Evolutionary conservation across 768 basidiomycete species (phyloP).

Genomic region (Lactarius vividus): DNA sequence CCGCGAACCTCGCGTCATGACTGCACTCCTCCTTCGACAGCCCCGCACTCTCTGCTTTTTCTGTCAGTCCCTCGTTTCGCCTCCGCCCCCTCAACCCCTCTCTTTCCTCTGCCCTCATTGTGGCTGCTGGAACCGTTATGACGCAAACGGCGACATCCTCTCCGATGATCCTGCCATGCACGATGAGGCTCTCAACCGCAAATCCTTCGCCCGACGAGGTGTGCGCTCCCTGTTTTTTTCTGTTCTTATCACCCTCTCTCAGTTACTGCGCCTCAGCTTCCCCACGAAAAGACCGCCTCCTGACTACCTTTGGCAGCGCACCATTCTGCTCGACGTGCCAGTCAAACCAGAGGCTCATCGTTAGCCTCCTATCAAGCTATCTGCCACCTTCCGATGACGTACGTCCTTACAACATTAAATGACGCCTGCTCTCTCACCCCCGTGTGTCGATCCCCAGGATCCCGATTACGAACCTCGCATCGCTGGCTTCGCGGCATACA

Average conservation of each 20-base stretch:
- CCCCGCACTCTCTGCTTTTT: slow-evolving; percentile 59
- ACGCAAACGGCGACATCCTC: slow-evolving; percentile 68
- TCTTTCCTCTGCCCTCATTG: slow-evolving; percentile 69
- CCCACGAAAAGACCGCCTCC: slow-evolving; percentile 66
- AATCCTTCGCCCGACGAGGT: slow-evolving; percentile 75
- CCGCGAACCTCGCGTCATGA: slow-evolving; percentile 27
- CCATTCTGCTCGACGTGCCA: slow-evolving; percentile 87
- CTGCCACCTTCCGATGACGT: slow-evolving; percentile 71
- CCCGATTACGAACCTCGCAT: slow-evolving; percentile 67
- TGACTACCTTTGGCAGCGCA: slow-evolving; percentile 53
- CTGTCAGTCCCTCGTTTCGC: slow-evolving; percentile 51
- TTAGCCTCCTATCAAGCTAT: slow-evolving; percentile 87
- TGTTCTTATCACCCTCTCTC: slow-evolving; percentile 3
- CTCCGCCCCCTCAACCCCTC: slow-evolving; percentile 46
- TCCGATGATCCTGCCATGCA: slow-evolving; percentile 91
- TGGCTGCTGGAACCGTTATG: slow-evolving; percentile 72
- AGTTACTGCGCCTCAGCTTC: slow-evolving; percentile 45
- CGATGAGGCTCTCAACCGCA: slow-evolving; percentile 65
- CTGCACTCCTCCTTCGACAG: slow-evolving; percentile 51
- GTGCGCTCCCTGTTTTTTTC: slow-evolving; percentile 27
- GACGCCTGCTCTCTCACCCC: slow-evolving; percentile 10
- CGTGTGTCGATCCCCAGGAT: slow-evolving; percentile 45
- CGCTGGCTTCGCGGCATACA: slow-evolving; percentile 66
- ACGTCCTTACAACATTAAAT: slow-evolving; percentile 34
- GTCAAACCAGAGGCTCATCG: slow-evolving; percentile 87